Evolutionary conservation across 208 protist genomes (phyloP), one percentile per base, ranked within the genome.

Genomic region (Wallacemonas rigidus): DNA sequence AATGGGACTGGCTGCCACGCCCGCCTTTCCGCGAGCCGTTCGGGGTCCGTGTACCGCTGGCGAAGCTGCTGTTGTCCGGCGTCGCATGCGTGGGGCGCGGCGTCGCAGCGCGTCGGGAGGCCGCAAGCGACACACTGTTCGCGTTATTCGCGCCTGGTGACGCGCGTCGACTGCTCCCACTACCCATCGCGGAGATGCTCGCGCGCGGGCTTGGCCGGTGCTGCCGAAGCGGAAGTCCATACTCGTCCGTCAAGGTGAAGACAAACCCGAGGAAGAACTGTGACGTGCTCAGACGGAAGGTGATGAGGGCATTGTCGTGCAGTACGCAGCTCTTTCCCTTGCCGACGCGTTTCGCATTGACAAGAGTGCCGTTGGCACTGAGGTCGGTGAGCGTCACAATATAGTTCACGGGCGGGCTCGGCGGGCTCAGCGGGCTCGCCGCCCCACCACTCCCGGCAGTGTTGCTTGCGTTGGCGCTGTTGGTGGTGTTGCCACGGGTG

Each of bases 251-350:
- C 57, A 96, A 76, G 63, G 93, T 68, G 71, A 95, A 97, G 39
- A 90, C 77, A 75, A 97, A 95, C 8, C 92, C 92, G 17, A 94
- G 62, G 76, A 97, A 97, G 71, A 97, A 97, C 67, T 87, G 82
- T 1, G 86, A 88, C 26, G 84, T 87, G 73, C 86, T 94, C 43
- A 94, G 72, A 7, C 85, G 82, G 74, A 97, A 97, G 1, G 92
- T 97, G 62, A 97, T 92, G 67, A 94, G 80, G 12, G 86, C 86
- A 57, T 83, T 79, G 71, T 95, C 76, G 43, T 84, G 88, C 71
- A 97, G 76, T 3, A 88, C 67, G 53, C 81, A 91, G 26, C 64
- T 82, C 69, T 83, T 87, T 45, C 88, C 90, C 64, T 94, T 95
- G 36, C 90, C 89, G 50, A 97, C 79, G 58, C 87, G 85, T 76